phyloP scores from a whole-genome alignment of 257 asterid genomes.

The Salvia hispanica region DNA sequence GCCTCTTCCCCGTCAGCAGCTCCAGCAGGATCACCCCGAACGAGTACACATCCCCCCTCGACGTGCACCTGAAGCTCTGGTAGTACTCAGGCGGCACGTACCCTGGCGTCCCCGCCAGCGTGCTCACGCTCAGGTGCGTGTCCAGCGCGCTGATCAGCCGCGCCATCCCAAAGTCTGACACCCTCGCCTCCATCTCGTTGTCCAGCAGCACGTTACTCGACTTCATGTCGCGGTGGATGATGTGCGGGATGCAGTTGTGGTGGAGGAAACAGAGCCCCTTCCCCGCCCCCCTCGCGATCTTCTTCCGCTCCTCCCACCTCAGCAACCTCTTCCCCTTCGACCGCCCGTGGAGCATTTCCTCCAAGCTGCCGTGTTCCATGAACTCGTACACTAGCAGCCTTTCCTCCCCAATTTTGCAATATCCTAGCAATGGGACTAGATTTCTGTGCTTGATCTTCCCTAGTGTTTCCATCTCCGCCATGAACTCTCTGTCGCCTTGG shows the following conservation, averaged over 20 bases:
- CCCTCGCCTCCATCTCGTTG: conserved; percentile 79
- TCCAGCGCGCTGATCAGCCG: conserved; percentile 86
- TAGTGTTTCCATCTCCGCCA: conserved; percentile 95
- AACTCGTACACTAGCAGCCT: conserved; percentile 81
- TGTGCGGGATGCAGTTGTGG: conserved; percentile 95
- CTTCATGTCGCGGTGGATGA: conserved; percentile 92
- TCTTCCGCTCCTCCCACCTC: conserved; percentile 83
- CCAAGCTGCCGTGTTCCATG: conserved; percentile 84
- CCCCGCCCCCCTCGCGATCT: conserved; percentile 87
- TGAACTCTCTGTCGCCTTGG: conserved; percentile 90
- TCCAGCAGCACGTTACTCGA: conserved; percentile 86
- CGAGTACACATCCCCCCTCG: conserved; percentile 89
- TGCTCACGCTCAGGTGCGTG: conserved; percentile 86
- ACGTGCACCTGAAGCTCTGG: conserved; percentile 94
- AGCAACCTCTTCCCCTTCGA: conserved; percentile 41
- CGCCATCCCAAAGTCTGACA: conserved; percentile 96
- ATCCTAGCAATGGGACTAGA: conserved; percentile 80
- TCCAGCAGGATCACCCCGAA: conserved; percentile 83
- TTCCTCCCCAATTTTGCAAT: conserved; percentile 91
- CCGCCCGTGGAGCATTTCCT: conserved; percentile 77
- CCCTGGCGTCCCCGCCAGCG: conserved; percentile 94
- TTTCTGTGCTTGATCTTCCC: conserved; percentile 91
- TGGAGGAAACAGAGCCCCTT: conserved; percentile 94
- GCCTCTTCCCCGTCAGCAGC: conserved; percentile 82
- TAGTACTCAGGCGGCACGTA: conserved; percentile 97